phyloP scores from a whole-genome alignment of 2,329 filamentous ascomycete genomes.

The Colletotrichum navitas region DNA sequence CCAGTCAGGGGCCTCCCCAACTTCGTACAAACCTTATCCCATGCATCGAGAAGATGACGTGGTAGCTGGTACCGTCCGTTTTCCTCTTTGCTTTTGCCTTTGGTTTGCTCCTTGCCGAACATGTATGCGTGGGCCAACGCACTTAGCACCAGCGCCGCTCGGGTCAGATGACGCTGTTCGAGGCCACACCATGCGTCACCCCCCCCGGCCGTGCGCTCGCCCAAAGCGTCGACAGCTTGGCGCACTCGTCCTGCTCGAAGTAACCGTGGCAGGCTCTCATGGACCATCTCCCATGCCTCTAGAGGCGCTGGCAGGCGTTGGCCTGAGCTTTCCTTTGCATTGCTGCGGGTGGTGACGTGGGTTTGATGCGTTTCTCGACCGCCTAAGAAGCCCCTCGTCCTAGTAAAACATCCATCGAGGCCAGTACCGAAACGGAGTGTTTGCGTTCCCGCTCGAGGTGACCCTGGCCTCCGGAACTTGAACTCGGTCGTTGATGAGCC shows the following conservation, averaged over 20 bases:
- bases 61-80: slow-evolving; percentile 10
- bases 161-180: slow-evolving; percentile 23
- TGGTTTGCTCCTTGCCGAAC: slow-evolving; percentile 23
- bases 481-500: slow-evolving; percentile 20
- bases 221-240: slow-evolving; percentile 29
- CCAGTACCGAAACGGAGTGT: slow-evolving; percentile 31
- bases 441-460: not conserved
- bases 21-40: slow-evolving; percentile 25
- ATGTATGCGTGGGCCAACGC: slow-evolving; percentile 37
- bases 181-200: slow-evolving; percentile 19
- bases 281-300: slow-evolving; percentile 35
- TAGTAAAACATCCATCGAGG: slow-evolving; percentile 33
- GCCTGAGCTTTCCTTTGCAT: not conserved
- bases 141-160: slow-evolving; percentile 33
- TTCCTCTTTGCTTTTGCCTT: not conserved
- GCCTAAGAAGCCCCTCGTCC: slow-evolving; percentile 26
- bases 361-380: not conserved
- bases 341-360: not conserved
- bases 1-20: slow-evolving; percentile 32
- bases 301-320: slow-evolving; percentile 29
- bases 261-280: slow-evolving; percentile 14
- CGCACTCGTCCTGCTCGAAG: slow-evolving; percentile 28
- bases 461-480: slow-evolving; percentile 11
- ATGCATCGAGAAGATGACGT: slow-evolving; percentile 17
- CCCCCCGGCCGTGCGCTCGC: not conserved